Evolutionary conservation across 331 rosid genomes (phyloP), one percentile per base, ranked within the genome.

Genomic region (Malus hybrid): DNA sequence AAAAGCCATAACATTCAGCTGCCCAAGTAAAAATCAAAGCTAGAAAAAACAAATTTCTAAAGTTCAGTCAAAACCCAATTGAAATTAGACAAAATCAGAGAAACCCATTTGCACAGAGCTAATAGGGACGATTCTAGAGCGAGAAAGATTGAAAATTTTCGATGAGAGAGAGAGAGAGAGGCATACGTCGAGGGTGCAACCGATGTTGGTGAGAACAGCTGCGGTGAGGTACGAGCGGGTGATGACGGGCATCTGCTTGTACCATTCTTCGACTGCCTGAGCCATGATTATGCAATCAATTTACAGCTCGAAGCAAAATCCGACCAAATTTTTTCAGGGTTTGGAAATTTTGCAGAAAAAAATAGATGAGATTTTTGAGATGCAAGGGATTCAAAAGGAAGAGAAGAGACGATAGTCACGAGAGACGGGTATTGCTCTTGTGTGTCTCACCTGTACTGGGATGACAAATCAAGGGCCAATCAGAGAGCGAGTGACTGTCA

Each of bases 191-290:
- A 94, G 99, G 56, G 99, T 86, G 77, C 99, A 94, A 7, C 97
- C 99, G 74, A 94, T 87, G 79, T 95, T 92, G 83, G 97, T 94
- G 78, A 89, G 89, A 48, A 94, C 87, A 19, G 96, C 96, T 22
- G 99, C 99, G 0, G 99, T 92, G 86, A 94, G 93, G 76, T 92
- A 94, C 1, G 96, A 88, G 33, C 99, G 95, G n/a, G 99, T 94
- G 73, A 94, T 92, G 19, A 90, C 75, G 1, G 99, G 99, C 99
- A 94, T 94, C 90, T 94, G 97, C 85, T 89, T 90, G 80, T 94
- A 94, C 99, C 99, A 94, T 85, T 94, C 99, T 77, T 94, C 99
- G 60, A 94, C 93, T 4, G 97, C 97, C 84, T 94, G 97, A 73
- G 99, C 99, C 99, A 94, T 94, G 73, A 8, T 42, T 54, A 15